phyloP scores from a whole-genome alignment of 164 flowering plant species.

The Paratinospora sagittata region DNA sequence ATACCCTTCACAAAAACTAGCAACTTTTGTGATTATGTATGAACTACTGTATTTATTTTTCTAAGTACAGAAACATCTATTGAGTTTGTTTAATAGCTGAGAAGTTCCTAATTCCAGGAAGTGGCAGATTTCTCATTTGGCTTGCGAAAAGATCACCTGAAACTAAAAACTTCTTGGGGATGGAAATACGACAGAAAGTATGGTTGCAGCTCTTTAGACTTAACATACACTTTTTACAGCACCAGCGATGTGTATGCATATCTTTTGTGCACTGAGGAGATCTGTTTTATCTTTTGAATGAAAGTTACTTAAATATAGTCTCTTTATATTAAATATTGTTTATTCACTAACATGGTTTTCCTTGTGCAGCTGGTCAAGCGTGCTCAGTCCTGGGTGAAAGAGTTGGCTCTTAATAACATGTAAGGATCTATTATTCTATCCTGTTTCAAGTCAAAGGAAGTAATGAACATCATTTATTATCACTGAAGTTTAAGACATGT shows the following conservation, averaged over 20 bases:
- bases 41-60: neutral
- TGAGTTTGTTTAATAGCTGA: slow-evolving; percentile 10
- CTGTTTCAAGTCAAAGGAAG: slow-evolving; percentile 31
- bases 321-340: slow-evolving; percentile 1
- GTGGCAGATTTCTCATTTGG: slow-evolving; percentile 97
- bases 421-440: slow-evolving; percentile 28
- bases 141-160: slow-evolving; percentile 61
- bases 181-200: slow-evolving; percentile 88
- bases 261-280: too few species aligned
- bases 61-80: neutral
- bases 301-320: too few species aligned
- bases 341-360: slow-evolving; percentile 1
- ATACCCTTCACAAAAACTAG: neutral
- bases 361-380: slow-evolving; percentile 69
- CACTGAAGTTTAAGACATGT: neutral
- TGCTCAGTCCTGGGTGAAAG: slow-evolving; percentile 73
- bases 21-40: neutral
- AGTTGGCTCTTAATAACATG: slow-evolving; percentile 64
- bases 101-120: slow-evolving; percentile 46
- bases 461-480: neutral
- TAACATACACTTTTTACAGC: slow-evolving; percentile 11
- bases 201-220: slow-evolving; percentile 22
- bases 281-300: too few species aligned
- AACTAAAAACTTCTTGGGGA: slow-evolving; percentile 70
- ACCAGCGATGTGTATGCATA: slow-evolving; percentile 15